Evolutionary conservation across 1,139 yeast genomes (phyloP), one percentile per base, ranked within the genome.

Genomic region (Scheffersomyces insectosa): DNA sequence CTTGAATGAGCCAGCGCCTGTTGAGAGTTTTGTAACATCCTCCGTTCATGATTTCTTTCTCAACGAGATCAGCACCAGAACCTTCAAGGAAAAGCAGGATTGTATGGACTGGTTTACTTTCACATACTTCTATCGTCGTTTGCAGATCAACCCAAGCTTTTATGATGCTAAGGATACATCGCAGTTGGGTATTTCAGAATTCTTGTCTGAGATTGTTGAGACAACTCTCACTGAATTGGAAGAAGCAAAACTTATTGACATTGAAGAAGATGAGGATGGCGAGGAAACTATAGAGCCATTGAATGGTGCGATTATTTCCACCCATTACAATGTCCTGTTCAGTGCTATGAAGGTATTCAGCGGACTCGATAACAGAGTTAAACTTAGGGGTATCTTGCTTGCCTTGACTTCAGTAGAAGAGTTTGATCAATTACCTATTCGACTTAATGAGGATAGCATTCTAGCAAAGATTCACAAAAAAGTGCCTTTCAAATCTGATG

Each of bases 101-200:
- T 88, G 96, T 51, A 79, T 95, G 46, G 97, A 91, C 56, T 88
- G 96, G 95, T 59, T 95, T 34, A 87, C 97, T 0, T 88, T 80
- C 62, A 79, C 96, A 0, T 87, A 83, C 54, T 88, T 90, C 57
- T 95, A 88, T 65, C 73, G 95, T 49, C 70, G 98, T 41, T 62
- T 93, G 20, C 85, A 82, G 44, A 74, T 80, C 36, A 95, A 95
- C 59, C 98, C 99, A 2, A 83, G 95, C 48, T 95, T 80, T 60
- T 95, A 95, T 58, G 97, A 91, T 15, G 77, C 88, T 23, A 71
- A 72, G 33, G 88, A 83, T 48, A 72, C 77, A 2, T 70, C 88
- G 0, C 82, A 81, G 40, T 66, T 79, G 34, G 96, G 95, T 0
- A 63, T 93, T 11, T 88, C 95, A 1, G 90, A 85, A 44, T 89